Base-by-base conservation (phyloP, 2,329 filamentous ascomycete genomes). In the Sclerotinia nivalis region DNA sequence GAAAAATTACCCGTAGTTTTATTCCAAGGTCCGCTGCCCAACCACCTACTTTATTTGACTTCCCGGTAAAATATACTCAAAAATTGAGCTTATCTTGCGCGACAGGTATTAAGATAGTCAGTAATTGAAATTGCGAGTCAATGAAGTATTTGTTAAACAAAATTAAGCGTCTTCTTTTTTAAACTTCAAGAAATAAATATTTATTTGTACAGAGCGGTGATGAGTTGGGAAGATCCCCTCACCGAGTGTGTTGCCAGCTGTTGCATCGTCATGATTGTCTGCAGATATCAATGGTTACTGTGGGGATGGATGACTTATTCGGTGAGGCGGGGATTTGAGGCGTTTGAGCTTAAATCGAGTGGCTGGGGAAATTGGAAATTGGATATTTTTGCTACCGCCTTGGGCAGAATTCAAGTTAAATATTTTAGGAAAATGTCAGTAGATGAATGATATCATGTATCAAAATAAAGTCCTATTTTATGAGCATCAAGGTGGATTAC, bases 41-140 rank as follows among this genome's bases (percentile, higher is more conserved):
- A 64, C 61, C 61, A 64, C 61, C 61, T 64, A 15, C 18, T 64
- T 64, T 52, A 64, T 28, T 40, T 40, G 13, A 62, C 31, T 50
- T 62, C 60, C 60, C 60, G 45, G 60, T 31, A 49, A 50, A 37
- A 25, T 62, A n/a, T 52, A 52, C 7, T 31, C 45, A 64, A 50
- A 59, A 50, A n/a, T 40, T 28, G 37, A 37, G 31, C 47, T 64
- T 64, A 64, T 52, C 34, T 64, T 52, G 34, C 22, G 55, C 55
- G 55, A 25, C n/a, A 58, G 55, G n/a, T 40, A 9, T 40, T 22
- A 37, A 9, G 34, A 58, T 18, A 18, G 20, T 40, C 55, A 40
- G 34, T 25, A 15, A 13, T 25, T 58, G 34, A 34, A 40, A 59
- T 59, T 7, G 22, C 8, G 22, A 25, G 3, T 58, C 7, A n/a